These are phyloP conservation scores for Ploettnerulaceae sp. DNA, from an alignment of 2,329 filamentous ascomycete species.

Conservation along the genomic window DNA sequence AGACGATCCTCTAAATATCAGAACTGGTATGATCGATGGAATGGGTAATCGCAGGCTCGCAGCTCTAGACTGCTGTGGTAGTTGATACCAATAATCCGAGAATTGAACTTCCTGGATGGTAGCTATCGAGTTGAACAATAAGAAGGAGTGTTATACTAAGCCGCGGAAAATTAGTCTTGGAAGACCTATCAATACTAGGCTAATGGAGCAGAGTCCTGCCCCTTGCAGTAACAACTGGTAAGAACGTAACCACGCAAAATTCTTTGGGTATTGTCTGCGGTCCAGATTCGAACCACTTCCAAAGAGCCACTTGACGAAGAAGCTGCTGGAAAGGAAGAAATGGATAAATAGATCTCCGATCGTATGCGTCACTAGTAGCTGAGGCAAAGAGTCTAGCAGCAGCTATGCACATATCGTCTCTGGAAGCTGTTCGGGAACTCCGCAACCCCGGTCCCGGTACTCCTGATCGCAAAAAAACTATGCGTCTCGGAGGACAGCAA, in stretches of 20 bases:
- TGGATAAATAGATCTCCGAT: neutral
- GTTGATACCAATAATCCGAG: neutral
- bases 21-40: neutral
- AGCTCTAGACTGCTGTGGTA: neutral
- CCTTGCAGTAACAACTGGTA: neutral
- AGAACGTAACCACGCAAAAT: neutral
- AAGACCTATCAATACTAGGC: neutral
- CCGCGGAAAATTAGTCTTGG: neutral
- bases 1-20: neutral
- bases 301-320: neutral
- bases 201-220: constrained; percentile 2
- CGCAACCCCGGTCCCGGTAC: neutral
- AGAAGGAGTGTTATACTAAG: neutral
- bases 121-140: neutral
- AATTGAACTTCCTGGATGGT: neutral
- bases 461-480: neutral
- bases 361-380: neutral
- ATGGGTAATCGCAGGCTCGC: neutral
- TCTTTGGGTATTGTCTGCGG: neutral
- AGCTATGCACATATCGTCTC: constrained; percentile 6
- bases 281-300: neutral
- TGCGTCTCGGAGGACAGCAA: constrained; percentile 4
- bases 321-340: constrained; percentile 2
- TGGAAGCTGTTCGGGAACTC: no score
- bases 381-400: constrained; percentile 4